Base-by-base conservation (phyloP, 371 early-diverging fungal species). In the Mycotypha africana region DNA sequence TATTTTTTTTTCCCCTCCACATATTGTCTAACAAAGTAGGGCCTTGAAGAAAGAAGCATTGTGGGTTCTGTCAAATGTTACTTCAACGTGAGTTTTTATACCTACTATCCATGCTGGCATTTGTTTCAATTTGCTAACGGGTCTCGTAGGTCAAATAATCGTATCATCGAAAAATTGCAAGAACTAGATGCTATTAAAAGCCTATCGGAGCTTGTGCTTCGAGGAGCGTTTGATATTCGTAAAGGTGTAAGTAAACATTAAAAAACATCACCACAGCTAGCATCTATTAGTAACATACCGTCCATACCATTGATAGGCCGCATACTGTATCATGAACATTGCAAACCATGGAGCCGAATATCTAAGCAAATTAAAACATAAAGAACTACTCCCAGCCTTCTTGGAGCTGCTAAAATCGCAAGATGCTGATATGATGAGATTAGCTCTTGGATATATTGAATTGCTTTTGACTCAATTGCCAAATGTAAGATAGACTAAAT, bases 1-100 rank as follows among this genome's bases (percentile, higher is more conserved):
- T 55, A 1, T 16, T 3, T 22, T 46, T 30, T 17, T 40, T 49
- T 22, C 49, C 49, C n/a, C n/a, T n/a, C n/a, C n/a, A n/a, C n/a
- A n/a, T n/a, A n/a, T n/a, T n/a, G n/a, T 19, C 35, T 52, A 3
- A 34, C 42, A 30, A 28, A 51, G 47, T 58, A 78, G 86, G 28
- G 76, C 81, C 2, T 74, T 87, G 22, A 79, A 81, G 52, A 88
- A 86, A 45, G 89, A 88, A 54, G 69, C 80, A 2, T 68, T 87
- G 24, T 86, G 88, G 86, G 74, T 85, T 3, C 53, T 88, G 39
- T 83, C 84, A 10, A 85, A 84, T 47, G 70, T 87, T 28, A 86
- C 89, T 0, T 82, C 88, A 10, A 69, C 67, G 65, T 77, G 67
- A 28, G n/a, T n/a, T n/a, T n/a, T n/a, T n/a, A n/a, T n/a, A n/a